Evolutionary conservation across 1,284 basidiomycete genomes (phyloP).

Genomic region (Ganoderma resinaceum): DNA sequence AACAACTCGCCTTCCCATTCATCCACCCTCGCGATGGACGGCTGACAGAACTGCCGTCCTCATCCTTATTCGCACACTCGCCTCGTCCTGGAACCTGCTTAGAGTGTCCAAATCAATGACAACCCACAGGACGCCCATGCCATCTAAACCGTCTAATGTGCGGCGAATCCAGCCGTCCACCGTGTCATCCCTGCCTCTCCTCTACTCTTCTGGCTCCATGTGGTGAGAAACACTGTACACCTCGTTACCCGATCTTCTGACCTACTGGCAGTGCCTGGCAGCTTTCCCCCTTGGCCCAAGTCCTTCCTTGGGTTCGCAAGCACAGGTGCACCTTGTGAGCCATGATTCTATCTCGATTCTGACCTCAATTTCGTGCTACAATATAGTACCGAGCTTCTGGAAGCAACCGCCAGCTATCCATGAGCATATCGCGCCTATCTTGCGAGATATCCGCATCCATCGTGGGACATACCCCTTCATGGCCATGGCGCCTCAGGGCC

Average conservation of each 20-base stretch:
- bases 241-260: neutral
- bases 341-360: neutral
- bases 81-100: neutral
- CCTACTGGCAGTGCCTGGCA: neutral
- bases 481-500: neutral
- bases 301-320: neutral
- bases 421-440: conserved; percentile 1
- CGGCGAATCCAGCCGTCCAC: neutral
- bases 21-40: neutral
- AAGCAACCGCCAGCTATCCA: neutral
- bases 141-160: neutral
- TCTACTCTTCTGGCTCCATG: neutral
- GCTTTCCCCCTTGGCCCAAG: neutral
- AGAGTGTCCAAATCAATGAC: neutral
- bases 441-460: neutral
- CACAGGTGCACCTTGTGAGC: neutral
- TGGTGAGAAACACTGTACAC: neutral
- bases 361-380: neutral
- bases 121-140: neutral
- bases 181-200: neutral
- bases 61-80: neutral
- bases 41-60: conserved; percentile 13
- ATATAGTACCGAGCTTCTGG: neutral
- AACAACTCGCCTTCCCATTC: neutral
- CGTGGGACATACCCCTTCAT: neutral